Conservation (phyloP, 192 early-diverging fungal species). For the Backusella circina region DNA sequence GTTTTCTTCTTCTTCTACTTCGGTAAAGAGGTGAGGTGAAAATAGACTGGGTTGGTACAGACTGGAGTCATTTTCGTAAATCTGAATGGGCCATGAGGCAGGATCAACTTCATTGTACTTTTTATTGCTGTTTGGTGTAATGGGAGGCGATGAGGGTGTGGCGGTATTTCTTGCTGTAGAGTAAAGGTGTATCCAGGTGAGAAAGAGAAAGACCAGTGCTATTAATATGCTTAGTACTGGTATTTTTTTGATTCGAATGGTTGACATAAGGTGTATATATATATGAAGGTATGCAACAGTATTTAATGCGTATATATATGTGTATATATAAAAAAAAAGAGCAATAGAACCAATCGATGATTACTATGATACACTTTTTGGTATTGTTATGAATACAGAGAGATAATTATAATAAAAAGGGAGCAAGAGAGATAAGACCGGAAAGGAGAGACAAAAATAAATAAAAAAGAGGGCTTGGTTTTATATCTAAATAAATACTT, state of each 20-base stretch:
- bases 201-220: background rate
- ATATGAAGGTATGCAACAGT: background rate
- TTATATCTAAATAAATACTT: background rate
- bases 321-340: too few relatives aligned
- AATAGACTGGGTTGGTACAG: background rate
- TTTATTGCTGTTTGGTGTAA: background rate
- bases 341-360: background rate
- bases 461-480: background rate
- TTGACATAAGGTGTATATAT: background rate
- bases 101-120: background rate
- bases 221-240: background rate
- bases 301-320: background rate
- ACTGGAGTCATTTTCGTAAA: background rate
- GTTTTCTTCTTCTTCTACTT: too few relatives aligned
- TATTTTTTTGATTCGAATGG: background rate
- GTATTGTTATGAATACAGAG: background rate
- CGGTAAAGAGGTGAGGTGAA: background rate
- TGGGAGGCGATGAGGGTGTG: background rate
- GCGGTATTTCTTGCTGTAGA: background rate
- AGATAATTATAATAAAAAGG: background rate
- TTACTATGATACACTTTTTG: background rate
- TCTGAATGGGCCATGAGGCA: background rate
- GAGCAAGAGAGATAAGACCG: background rate
- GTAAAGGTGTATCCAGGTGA: background rate
- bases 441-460: background rate